These are phyloP conservation scores for Thraustochytrium striatum DNA, from an alignment of 352 stramenopile species.

Conservation along the genomic window DNA sequence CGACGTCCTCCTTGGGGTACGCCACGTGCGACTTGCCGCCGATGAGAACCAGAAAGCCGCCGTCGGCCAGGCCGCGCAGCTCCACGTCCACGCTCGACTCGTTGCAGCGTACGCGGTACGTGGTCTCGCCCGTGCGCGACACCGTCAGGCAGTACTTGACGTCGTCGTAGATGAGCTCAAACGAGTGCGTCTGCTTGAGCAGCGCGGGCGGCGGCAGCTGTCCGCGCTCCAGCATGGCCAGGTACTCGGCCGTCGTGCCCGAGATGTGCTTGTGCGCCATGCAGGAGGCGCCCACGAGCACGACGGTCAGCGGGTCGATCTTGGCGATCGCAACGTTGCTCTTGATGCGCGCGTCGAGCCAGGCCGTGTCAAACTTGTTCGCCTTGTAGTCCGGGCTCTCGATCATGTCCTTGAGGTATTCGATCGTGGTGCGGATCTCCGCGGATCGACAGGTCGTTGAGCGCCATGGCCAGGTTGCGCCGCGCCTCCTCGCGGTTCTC, in stretches of 20 bases:
- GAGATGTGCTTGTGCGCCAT: constrained; percentile 72
- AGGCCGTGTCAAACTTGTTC: constrained; percentile 98
- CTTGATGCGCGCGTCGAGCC: constrained; percentile 94
- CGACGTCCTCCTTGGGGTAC: constrained; percentile 85
- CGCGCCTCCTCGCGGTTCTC: constrained; percentile 88
- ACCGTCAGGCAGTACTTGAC: constrained; percentile 95
- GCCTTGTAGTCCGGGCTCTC: constrained; percentile 96
- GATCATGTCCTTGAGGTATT: constrained; percentile 99
- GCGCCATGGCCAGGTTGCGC: constrained; percentile 95
- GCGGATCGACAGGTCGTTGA: constrained; percentile 98
- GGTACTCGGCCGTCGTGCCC: constrained; percentile 67
- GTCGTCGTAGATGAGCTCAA: constrained; percentile 97
- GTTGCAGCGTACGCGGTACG: constrained; percentile 84
- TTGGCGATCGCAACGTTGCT: constrained; percentile 77
- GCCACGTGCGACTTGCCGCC: constrained; percentile 93
- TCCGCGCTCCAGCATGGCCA: constrained; percentile 65
- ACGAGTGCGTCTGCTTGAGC: constrained; percentile 69
- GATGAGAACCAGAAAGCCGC: constrained; percentile 94
- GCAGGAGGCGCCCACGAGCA: constrained; percentile 78
- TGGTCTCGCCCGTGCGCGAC: constrained; percentile 77
- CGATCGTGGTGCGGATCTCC: constrained; percentile 99
- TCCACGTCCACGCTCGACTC: constrained; percentile 82
- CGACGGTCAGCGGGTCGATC: constrained; percentile 60
- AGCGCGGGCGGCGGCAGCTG: constrained; percentile 84
- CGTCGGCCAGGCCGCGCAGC: constrained; percentile 92